A percentile compares a stretch with the other conserved stretches of the same genome.
These are phyloP conservation scores for Fusarium proliferatum DNA, from an alignment of 2,329 filamentous ascomycete species.

Conservation along the genomic window DNA sequence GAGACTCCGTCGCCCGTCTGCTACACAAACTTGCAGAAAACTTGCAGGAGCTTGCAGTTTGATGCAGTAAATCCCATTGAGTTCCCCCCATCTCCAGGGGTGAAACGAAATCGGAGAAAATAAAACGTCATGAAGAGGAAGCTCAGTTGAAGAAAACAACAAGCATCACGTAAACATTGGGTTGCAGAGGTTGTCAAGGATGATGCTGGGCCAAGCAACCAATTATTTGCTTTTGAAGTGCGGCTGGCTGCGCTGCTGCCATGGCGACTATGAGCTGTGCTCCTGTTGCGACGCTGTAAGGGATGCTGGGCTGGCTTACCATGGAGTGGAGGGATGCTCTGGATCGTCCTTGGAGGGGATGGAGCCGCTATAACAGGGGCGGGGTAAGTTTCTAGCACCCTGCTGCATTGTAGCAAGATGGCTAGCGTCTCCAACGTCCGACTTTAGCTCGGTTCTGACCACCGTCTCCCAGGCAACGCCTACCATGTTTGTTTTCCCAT, in stretches of 20 bases:
- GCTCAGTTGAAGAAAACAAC: conserved; percentile 37
- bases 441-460: conserved; percentile 24
- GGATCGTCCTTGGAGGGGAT: conserved; percentile 32
- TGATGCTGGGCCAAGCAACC: conserved; percentile 42
- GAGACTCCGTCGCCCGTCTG: background rate
- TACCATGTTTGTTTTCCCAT: conserved; percentile 48
- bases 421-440: conserved; percentile 43
- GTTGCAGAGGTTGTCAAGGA: conserved; percentile 36
- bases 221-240: conserved; percentile 34
- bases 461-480: conserved; percentile 46
- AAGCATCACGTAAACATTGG: conserved; percentile 38
- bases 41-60: background rate
- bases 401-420: conserved; percentile 45
- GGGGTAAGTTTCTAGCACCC: conserved; percentile 39
- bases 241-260: conserved; percentile 46
- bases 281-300: conserved; percentile 33
- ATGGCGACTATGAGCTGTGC: conserved; percentile 46
- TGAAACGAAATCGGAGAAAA: conserved; percentile 21
- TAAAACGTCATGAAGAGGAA: conserved; percentile 37
- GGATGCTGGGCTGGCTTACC: conserved; percentile 10
- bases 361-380: conserved; percentile 39
- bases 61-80: background rate
- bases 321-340: conserved; percentile 28
- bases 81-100: conserved; percentile 34
- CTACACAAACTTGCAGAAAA: background rate